phyloP scores from a whole-genome alignment of 169 alveolate species.

The Besnoitia besnoiti region DNA sequence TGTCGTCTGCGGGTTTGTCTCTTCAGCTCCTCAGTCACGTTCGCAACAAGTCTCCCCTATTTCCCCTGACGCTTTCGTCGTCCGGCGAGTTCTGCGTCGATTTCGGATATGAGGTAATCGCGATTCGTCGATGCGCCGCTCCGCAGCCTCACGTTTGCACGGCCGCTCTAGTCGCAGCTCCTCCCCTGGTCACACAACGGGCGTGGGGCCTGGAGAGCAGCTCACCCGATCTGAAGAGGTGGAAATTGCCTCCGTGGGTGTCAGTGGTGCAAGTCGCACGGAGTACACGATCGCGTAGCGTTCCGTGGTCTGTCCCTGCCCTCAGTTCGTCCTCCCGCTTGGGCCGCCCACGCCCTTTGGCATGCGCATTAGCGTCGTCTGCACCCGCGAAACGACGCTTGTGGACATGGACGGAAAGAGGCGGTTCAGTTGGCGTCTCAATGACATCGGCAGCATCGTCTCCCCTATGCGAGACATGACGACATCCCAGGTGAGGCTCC shows the following conservation, averaged over 20 bases:
- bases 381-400: conserved; percentile 21
- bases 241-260: too few relatives aligned
- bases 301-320: too few relatives aligned
- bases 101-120: conserved; percentile 11
- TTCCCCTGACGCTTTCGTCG: background rate
- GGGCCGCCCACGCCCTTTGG: background rate
- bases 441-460: conserved; percentile 23
- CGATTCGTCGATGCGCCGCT: too few relatives aligned
- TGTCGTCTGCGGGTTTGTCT: background rate
- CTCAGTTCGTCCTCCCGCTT: conserved; percentile 29
- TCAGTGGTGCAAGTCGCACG: too few relatives aligned
- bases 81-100: background rate
- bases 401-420: conserved; percentile 27
- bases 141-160: too few relatives aligned
- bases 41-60: conserved; percentile 20
- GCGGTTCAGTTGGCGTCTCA: conserved; percentile 12
- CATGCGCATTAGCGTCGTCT: conserved; percentile 23
- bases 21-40: conserved; percentile 17
- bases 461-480: conserved; percentile 13
- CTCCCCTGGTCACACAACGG: too few relatives aligned
- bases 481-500: background rate
- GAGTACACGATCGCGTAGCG: too few relatives aligned
- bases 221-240: background rate
- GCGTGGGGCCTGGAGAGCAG: background rate
- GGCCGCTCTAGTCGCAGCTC: too few relatives aligned